These are phyloP conservation scores for Ichthyophthirius multifiliis DNA, from an alignment of 169 alveolate genomes.

Conservation along the genomic window DNA sequence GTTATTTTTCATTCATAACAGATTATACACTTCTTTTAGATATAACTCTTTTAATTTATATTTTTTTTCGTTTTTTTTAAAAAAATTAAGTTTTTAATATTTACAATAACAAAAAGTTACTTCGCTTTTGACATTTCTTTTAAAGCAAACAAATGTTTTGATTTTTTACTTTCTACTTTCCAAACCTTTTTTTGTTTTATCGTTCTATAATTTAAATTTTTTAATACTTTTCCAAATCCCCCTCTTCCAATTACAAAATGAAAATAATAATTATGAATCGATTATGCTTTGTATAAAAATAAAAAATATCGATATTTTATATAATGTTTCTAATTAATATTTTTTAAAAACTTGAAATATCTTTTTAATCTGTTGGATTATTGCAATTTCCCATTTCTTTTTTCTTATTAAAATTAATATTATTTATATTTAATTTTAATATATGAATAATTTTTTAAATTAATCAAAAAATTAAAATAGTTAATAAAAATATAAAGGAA, in stretches of 20 bases:
- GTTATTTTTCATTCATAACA: conserved; percentile 39
- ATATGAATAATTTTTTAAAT: too few species aligned
- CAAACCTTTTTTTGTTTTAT: conserved; percentile 9
- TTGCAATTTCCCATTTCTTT: too few species aligned
- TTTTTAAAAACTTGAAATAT: too few species aligned
- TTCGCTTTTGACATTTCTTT: conserved; percentile 65
- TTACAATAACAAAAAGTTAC: neutral
- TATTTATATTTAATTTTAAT: too few species aligned
- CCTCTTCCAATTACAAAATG: conserved; percentile 70
- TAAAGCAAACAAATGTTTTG: conserved; percentile 58
- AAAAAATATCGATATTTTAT: too few species aligned
- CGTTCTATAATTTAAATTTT: neutral
- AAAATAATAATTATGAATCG: conserved; percentile 38
- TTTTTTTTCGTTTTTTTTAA: neutral
- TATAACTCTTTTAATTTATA: neutral
- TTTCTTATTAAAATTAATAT: too few species aligned
- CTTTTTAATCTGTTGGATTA: too few species aligned
- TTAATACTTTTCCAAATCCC: conserved; percentile 74
- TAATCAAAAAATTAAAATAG: too few species aligned
- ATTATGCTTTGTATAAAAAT: too few species aligned
- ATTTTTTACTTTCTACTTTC: conserved; percentile 73
- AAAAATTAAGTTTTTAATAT: neutral
- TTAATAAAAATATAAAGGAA: too few species aligned
- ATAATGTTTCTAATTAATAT: too few species aligned
- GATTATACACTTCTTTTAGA: conserved; percentile 40